Base-by-base conservation (phyloP, 1,139 yeast genomes). In the Barnettozyma hawaiiensis region DNA sequence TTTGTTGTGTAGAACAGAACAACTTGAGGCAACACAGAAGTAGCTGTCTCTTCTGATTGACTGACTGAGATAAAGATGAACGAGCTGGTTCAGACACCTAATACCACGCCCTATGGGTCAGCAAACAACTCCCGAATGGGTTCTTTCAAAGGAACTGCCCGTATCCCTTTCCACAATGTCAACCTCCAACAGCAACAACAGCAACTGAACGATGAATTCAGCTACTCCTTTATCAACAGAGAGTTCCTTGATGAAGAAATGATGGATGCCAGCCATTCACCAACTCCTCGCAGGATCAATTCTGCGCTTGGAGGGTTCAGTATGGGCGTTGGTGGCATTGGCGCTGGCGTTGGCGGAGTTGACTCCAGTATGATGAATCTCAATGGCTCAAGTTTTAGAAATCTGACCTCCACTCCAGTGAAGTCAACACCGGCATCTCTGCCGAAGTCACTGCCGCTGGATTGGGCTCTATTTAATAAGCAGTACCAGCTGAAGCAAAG, bases 381-480 rank as follows among this genome's bases (percentile, higher is more conserved):
- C 28, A 33, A 16, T 11, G 31, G 35, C n/a, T 21, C 34, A 20
- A 31, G 37, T 27, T 55, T 47, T 40, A 50, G 60, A 41, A 56
- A 56, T 31, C 20, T 52, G 33, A 53, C 60, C 0, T 50, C 58
- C 2, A 56, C 60, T 2, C 60, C 60, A 5, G 45, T 47, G 7
- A 31, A 31, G 16, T 46, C 51, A 1, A 45, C 51, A 7, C 57
- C 59, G 2, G 27, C 42, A 7, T 56, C 60, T 2, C 31, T 56
- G 23, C 59, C 60, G 10, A 54, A 49, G 26, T 51, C 56, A 2
- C 36, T 55, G 9, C 60, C 60, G 2, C 47, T 56, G n/a, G 58
- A 56, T 39, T 56, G 60, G 60, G 47, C 47, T 12, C 48, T 56
- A 39, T 56, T 56, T 45, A 54, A 56, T 40, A 51, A 50, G 28